These are phyloP conservation scores for Avena atlantica DNA, from an alignment of 176 grass and related monocot species.

Conservation along the genomic window DNA sequence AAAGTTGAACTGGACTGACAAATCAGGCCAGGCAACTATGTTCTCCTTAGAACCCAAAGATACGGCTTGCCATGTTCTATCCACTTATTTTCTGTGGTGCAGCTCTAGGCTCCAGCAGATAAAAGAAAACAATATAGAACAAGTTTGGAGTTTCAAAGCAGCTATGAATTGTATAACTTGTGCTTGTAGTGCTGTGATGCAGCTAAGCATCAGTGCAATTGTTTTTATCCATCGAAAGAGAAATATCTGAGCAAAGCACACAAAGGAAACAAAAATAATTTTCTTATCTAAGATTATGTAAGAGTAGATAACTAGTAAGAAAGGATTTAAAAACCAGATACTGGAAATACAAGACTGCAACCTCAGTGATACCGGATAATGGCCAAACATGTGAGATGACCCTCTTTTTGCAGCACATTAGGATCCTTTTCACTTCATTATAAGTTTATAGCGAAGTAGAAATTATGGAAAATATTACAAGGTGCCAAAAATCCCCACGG, in stretches of 20 bases:
- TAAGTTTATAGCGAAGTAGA: too few species aligned
- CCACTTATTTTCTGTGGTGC: constrained; percentile 25
- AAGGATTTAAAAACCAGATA: too few species aligned
- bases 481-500: not conserved
- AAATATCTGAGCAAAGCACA: constrained; percentile 1
- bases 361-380: too few species aligned
- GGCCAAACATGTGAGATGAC: too few species aligned
- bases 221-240: constrained; percentile 20
- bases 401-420: too few species aligned
- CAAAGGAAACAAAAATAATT: not conserved
- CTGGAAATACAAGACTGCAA: too few species aligned
- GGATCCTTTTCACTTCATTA: too few species aligned
- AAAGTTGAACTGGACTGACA: not conserved
- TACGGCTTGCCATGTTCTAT: constrained; percentile 35
- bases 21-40: not conserved
- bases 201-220: constrained; percentile 22
- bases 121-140: not conserved
- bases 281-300: too few species aligned
- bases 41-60: constrained; percentile 28
- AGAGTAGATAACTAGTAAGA: not conserved
- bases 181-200: constrained; percentile 39
- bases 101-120: constrained; percentile 28
- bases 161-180: constrained; percentile 14
- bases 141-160: constrained; percentile 1
- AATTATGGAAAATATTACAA: not conserved